Evolutionary conservation across 164 flowering plant genomes (phyloP), one percentile per base, ranked within the genome.

Genomic region (Paratinospora sagittata): DNA sequence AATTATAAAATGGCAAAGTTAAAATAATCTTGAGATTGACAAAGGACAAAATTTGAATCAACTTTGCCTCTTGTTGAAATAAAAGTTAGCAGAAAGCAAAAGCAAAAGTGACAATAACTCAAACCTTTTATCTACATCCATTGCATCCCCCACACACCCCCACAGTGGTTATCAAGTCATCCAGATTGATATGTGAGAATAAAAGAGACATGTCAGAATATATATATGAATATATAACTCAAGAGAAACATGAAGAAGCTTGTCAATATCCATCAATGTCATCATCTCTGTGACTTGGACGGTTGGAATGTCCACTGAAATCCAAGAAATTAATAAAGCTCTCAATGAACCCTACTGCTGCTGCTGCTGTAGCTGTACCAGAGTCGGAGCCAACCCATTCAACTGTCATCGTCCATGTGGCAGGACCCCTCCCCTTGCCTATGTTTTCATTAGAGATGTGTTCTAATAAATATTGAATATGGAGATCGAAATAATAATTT

Each of bases 321-420:
- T 24, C 64, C 14, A 45, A 19, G 5, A 5, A 26, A 41, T 30
- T 13, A 47, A 27, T 26, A 72, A 39, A 63, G 68, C 76, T 74
- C 63, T 69, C 65, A 65, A 68, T 43, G 36, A 27, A 52, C 30
- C 34, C n/a, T 47, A 57, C 34, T 13, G n/a, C 14, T 37, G 8
- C 7, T 55, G 9, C 11, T 41, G 13, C 11, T 8, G 13, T 6
- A 1, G 8, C 24, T 6, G 60, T 23, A 66, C 55, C 27, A 34
- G 67, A 62, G 67, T 37, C 67, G 17, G 19, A 49, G 57, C 64
- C 69, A 61, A 68, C 55, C 72, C 67, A 45, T 62, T 45, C 45
- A 63, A 68, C 63, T 24, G 47, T 68, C 75, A 66, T 67, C 75
- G 37, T 66, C 70, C 70, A 73, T 67, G 75, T 73, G 71, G 41